Evolutionary conservation across 441 rosid genomes (phyloP).

Genomic region (Raphanus hybrid): DNA sequence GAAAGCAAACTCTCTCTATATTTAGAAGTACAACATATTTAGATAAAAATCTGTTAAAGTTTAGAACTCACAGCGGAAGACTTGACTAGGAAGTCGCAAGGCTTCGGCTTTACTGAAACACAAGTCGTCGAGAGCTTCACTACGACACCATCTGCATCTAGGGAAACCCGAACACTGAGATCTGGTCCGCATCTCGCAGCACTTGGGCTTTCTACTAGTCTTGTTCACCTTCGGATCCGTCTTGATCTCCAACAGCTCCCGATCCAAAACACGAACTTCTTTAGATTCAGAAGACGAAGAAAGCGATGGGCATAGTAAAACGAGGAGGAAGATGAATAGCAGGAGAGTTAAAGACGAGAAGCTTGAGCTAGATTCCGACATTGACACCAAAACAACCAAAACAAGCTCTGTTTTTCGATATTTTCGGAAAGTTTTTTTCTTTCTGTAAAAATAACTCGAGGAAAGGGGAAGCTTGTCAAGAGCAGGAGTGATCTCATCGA

Average conservation of each 20-base stretch:
- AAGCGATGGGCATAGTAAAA: conserved; percentile 33
- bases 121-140: conserved; percentile 79
- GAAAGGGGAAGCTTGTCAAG: conserved; percentile 3
- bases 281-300: conserved; percentile 36
- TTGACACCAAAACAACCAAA: not conserved
- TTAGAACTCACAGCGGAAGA: conserved; percentile 48
- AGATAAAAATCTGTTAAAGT: conserved; percentile 29
- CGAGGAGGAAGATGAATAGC: conserved; percentile 33
- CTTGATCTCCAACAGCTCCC: conserved; percentile 44
- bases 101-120: conserved; percentile 75
- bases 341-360: conserved; percentile 25
- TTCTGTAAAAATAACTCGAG: conserved; percentile 11
- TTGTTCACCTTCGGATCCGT: conserved; percentile 44
- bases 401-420: not conserved
- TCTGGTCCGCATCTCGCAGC: conserved; percentile 62
- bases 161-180: conserved; percentile 67
- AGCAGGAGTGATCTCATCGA: not conserved
- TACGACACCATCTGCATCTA: conserved; percentile 81
- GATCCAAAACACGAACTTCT: conserved; percentile 42
- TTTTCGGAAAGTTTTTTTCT: conserved; percentile 19
- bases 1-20: not conserved
- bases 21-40: not conserved
- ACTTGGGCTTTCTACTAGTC: conserved; percentile 53
- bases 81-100: conserved; percentile 77
- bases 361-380: conserved; percentile 42